Conservation (phyloP, 805 yeast species). For the Debaryomyces tyrocola region DNA sequence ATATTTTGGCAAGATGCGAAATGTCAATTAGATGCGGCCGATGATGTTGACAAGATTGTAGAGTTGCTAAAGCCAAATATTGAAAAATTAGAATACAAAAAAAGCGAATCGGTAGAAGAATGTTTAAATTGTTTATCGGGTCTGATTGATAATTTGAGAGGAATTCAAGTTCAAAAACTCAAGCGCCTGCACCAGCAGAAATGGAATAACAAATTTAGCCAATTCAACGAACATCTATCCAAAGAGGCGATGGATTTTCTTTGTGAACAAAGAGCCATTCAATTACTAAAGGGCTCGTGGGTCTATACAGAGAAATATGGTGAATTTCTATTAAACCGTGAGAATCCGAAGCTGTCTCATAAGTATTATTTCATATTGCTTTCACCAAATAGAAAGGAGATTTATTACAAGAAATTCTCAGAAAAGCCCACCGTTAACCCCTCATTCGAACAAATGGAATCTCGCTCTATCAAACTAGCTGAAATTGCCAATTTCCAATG, state of each 20-base stretch:
- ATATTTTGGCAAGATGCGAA: conserved; percentile 65
- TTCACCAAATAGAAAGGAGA: conserved; percentile 63
- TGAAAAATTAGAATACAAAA: conserved; percentile 25
- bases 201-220: conserved; percentile 48
- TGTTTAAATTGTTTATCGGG: conserved; percentile 40
- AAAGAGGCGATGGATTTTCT: conserved; percentile 69
- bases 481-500: conserved; percentile 53
- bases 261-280: conserved; percentile 70
- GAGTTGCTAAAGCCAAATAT: conserved; percentile 41
- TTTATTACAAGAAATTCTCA: conserved; percentile 61
- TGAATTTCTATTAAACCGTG: conserved; percentile 21
- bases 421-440: conserved; percentile 51
- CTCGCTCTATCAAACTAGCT: conserved; percentile 49
- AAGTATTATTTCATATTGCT: conserved; percentile 57
- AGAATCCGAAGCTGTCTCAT: conserved; percentile 15
- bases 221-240: conserved; percentile 50
- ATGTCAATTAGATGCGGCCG: conserved; percentile 42
- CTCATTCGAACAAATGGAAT: conserved; percentile 57
- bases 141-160: conserved; percentile 52
- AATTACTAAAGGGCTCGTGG: conserved; percentile 79
- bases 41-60: conserved; percentile 53
- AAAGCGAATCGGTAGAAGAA: conserved; percentile 39
- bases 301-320: conserved; percentile 63
- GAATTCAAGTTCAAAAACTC: conserved; percentile 48
- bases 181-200: conserved; percentile 32